These are phyloP conservation scores for Paragyromitra xinjiangensis DNA, from an alignment of 495 filamentous ascomycete species.

Conservation along the genomic window DNA sequence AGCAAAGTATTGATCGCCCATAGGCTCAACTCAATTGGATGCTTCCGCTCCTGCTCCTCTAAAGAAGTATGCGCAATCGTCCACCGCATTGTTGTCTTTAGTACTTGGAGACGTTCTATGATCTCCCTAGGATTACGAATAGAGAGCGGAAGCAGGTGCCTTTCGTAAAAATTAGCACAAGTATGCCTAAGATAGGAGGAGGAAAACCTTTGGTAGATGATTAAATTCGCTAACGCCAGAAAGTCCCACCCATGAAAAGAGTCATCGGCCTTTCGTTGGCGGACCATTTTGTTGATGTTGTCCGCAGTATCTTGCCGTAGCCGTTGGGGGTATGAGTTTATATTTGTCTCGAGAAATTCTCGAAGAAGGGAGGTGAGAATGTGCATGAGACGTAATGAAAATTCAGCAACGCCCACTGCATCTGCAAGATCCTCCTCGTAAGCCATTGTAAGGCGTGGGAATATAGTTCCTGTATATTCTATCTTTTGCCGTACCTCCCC, in stretches of 20 bases:
- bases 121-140: conserved; percentile 16
- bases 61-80: conserved; percentile 37
- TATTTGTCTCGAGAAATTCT: conserved; percentile 34
- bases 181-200: not conserved
- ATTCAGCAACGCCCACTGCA: conserved; percentile 35
- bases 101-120: conserved; percentile 6
- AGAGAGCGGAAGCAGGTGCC: conserved; percentile 7
- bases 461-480: conserved; percentile 41
- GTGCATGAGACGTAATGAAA: conserved; percentile 39
- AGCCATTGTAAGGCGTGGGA: conserved; percentile 33
- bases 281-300: conserved; percentile 33
- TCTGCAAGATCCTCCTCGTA: conserved; percentile 30
- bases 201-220: conserved; percentile 16
- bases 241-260: conserved; percentile 45
- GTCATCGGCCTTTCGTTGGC: conserved; percentile 32
- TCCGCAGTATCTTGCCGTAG: conserved; percentile 7
- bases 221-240: conserved; percentile 34
- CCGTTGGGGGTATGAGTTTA: conserved; percentile 15
- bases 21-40: conserved; percentile 45
- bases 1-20: conserved; percentile 47
- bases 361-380: conserved; percentile 34
- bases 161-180: not conserved
- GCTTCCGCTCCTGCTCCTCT: conserved; percentile 40
- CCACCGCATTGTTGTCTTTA: conserved; percentile 46
- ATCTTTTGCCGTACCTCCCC: not conserved